These are phyloP conservation scores for Phtheirospermum japonicum DNA, from an alignment of 257 asterid genomes.

Conservation along the genomic window DNA sequence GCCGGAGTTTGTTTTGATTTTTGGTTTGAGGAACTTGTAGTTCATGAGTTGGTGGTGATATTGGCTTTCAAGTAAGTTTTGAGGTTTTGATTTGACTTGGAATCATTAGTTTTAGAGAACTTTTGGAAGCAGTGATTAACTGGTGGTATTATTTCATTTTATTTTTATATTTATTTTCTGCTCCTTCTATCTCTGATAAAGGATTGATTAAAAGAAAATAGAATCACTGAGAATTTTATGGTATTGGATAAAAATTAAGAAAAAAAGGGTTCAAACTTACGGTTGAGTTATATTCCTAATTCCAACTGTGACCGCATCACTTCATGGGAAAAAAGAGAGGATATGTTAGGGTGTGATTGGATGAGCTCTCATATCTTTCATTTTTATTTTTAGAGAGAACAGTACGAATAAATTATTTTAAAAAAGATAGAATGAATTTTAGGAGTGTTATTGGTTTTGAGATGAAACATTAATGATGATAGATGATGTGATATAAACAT, in stretches of 20 bases:
- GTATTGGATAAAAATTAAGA: background rate
- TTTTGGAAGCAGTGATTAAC: conserved; percentile 22
- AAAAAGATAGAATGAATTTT: no score
- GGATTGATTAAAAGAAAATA: conserved; percentile 7
- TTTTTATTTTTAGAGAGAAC: no score
- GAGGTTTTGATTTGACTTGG: conserved; percentile 14
- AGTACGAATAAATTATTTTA: no score
- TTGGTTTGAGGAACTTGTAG: conserved; percentile 28
- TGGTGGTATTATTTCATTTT: background rate
- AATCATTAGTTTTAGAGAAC: conserved; percentile 17
- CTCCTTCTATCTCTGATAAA: background rate
- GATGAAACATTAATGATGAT: no score
- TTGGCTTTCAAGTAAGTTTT: background rate
- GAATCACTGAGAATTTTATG: background rate
- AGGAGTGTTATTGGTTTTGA: no score
- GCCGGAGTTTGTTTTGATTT: conserved; percentile 24
- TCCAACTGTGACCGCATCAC: background rate
- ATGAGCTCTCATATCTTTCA: no score
- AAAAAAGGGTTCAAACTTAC: conserved; percentile 1
- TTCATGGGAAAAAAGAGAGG: background rate
- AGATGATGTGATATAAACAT: no score
- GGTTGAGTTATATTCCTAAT: background rate
- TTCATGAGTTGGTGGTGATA: conserved; percentile 18
- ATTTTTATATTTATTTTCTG: background rate
- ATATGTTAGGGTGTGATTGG: no score